These are phyloP conservation scores for Aspergillus proliferans DNA, from an alignment of 2,329 filamentous ascomycete species.

Conservation along the genomic window DNA sequence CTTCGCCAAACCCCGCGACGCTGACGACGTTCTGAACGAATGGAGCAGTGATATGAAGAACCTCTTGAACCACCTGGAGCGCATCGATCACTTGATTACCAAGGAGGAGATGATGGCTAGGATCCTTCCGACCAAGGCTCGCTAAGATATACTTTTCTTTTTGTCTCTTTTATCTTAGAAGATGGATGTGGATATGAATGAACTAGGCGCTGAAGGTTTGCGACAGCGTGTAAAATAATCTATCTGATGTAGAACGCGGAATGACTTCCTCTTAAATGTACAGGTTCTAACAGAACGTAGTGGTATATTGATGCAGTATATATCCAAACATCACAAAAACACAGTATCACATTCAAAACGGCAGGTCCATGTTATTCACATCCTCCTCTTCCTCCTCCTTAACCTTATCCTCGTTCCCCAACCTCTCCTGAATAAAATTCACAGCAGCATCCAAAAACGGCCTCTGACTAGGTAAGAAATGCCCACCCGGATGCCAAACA, in stretches of 20 bases:
- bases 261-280: constrained; percentile 1
- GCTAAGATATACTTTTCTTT: constrained; percentile 13
- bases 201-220: constrained; percentile 10
- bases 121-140: constrained; percentile 62
- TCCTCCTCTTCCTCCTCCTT: constrained; percentile 50
- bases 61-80: constrained; percentile 73
- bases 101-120: constrained; percentile 99
- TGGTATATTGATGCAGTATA: not conserved
- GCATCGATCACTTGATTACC: constrained; percentile 95
- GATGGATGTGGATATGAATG: constrained; percentile 5
- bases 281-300: not conserved
- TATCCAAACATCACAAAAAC: not conserved
- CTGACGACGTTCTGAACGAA: constrained; percentile 94
- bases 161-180: not conserved
- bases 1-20: constrained; percentile 90
- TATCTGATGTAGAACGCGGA: constrained; percentile 22
- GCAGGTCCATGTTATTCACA: constrained; percentile 63
- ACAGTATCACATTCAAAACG: constrained; percentile 40
- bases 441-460: constrained; percentile 73
- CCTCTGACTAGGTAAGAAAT: constrained; percentile 79
- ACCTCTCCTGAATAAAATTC: constrained; percentile 58
- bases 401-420: constrained; percentile 35
- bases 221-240: constrained; percentile 23
- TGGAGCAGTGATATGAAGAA: constrained; percentile 99
- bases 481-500: constrained; percentile 77